Evolutionary conservation across 225 moss, liverwort and hornwort genomes (phyloP), one percentile per base, ranked within the genome.

Genomic region (Ulota crispa): DNA sequence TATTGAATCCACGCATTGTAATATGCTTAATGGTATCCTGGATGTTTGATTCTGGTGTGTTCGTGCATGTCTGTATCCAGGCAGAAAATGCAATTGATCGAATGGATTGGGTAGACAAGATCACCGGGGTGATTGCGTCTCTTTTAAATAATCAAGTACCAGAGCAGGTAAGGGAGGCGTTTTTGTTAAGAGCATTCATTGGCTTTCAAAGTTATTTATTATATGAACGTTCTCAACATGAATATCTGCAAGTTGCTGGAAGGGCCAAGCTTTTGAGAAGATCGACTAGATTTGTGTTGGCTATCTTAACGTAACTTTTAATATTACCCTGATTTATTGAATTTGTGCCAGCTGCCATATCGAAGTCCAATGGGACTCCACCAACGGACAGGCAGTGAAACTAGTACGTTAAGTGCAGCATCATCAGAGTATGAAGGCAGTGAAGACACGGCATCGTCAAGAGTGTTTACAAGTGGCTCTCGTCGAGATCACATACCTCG

Each of bases 91-190:
- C 92, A n/a, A 87, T 92, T 18, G 95, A 95, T 76, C 87, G 92
- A 85, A 93, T 95, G 93, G 93, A 93, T 65, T 95, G 95, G 95
- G 91, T 95, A 73, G 95, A 95, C 70, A 95, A 95, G 81, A 95
- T 95, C 36, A 95, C 95, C 20, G 95, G 91, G 72, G 95, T 95
- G 3, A 95, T 95, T 83, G 93, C 95, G 20, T 95, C 95, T 14
- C 90, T 95, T 70, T 75, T 95, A 54, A 95, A 91, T 71, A 93
- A 92, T 63, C 95, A 95, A 85, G 61, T 90, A 19, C 81, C 92
- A 68, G 95, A 93, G 21, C 94, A 94, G 80, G 89, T 89, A 82
- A 59, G 31, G 32, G 20, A 78, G 50, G 43, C 52, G 45, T 59
- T 85, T 74, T 28, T 39, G 34, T 64, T 21, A 34, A 59, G 47